Percentiles rank a stretch among this genome's conserved stretches.
Evolutionary conservation across 768 basidiomycete genomes (phyloP).

Genomic region (Hygrophorus pudorinus): DNA sequence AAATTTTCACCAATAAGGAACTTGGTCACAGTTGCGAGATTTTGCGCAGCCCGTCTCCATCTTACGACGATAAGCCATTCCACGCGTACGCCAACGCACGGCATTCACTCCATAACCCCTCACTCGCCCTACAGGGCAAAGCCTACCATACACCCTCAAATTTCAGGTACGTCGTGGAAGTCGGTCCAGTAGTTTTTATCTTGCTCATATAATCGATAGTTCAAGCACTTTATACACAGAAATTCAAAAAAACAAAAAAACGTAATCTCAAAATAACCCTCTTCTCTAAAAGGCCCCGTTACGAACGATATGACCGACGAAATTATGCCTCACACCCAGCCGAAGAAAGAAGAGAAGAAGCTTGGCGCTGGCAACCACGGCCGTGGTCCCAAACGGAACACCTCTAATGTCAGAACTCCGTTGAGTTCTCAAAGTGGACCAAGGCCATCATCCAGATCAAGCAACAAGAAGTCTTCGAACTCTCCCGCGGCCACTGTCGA

Average conservation of each 20-base stretch:
- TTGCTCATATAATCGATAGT: background rate
- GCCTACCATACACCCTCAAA: conserved; percentile 44
- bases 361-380: conserved; percentile 32
- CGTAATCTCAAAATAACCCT: conserved; percentile 43
- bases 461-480: conserved; percentile 49
- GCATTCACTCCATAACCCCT: conserved; percentile 40
- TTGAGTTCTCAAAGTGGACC: conserved; percentile 35
- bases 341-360: conserved; percentile 72
- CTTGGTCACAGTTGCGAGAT: conserved; percentile 1
- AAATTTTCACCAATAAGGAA: conserved; percentile 3
- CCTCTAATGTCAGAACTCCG: conserved; percentile 39
- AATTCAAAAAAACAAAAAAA: conserved; percentile 22
- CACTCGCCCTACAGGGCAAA: conserved; percentile 92
- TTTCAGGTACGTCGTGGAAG: conserved; percentile 8
- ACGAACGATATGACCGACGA: conserved; percentile 90
- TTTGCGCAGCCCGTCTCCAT: conserved; percentile 21
- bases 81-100: conserved; percentile 8
- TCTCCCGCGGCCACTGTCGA: conserved; percentile 36
- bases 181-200: conserved; percentile 10
- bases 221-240: conserved; percentile 9
- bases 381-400: conserved; percentile 50
- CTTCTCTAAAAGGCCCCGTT: conserved; percentile 34
- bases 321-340: conserved; percentile 47
- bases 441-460: conserved; percentile 55
- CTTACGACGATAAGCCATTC: conserved; percentile 15